phyloP scores from a whole-genome alignment of 2,329 filamentous ascomycete species.

The Aspergillus costaricaensis region DNA sequence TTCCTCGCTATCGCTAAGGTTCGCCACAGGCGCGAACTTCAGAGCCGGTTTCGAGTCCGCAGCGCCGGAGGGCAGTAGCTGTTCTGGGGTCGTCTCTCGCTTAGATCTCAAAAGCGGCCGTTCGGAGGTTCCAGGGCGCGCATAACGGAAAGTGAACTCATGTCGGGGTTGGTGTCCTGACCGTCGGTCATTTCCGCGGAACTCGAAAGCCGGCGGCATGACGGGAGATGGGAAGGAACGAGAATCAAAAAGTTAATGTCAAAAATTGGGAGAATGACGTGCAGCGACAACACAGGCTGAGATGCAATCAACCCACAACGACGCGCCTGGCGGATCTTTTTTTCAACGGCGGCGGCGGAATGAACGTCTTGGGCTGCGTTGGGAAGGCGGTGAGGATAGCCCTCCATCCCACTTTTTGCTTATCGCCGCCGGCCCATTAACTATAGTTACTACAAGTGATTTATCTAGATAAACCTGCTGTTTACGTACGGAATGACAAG shows the following conservation, averaged over 20 bases:
- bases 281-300: not conserved
- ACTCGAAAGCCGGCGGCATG: constrained; percentile 35
- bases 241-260: not conserved
- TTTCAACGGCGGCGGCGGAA: not conserved
- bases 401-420: not conserved
- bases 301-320: not conserved
- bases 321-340: not conserved
- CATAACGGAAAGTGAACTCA: constrained; percentile 46
- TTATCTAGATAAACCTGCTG: too few relatives aligned
- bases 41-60: constrained; percentile 30
- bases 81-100: constrained; percentile 41
- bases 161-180: constrained; percentile 27
- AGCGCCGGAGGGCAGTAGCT: constrained; percentile 27
- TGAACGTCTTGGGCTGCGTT: not conserved
- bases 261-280: not conserved
- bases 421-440: not conserved
- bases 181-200: constrained; percentile 35
- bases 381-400: not conserved
- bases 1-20: constrained; percentile 50
- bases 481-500: too few relatives aligned
- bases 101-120: constrained; percentile 39
- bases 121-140: constrained; percentile 37
- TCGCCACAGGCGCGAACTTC: constrained; percentile 41
- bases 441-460: too few relatives aligned
- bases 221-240: constrained; percentile 4